Evolutionary conservation across 2,329 filamentous ascomycete species (phyloP), one percentile per base, ranked within the genome.

Genomic region (Penicillium sp.): DNA sequence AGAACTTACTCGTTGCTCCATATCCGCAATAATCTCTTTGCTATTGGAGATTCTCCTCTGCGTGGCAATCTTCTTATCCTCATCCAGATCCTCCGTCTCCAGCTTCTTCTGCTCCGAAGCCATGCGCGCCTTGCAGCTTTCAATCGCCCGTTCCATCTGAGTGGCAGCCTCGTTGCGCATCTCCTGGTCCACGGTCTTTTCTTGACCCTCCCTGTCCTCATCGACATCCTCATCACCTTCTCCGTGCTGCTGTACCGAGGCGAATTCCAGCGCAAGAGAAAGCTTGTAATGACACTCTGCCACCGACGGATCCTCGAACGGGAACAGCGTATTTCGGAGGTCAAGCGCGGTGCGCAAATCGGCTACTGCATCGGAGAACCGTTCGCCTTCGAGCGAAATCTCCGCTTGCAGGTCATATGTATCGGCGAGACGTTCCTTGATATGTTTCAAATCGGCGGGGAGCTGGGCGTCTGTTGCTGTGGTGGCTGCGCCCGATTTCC

Each of bases 221-320:
- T 32, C 29, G 18, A 18, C 55, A 55, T 77, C 48, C 60, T 72
- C 29, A 53, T 74, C 40, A 27, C 63, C 62, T 53, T 74, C 41
- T 28, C 63, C 62, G 12, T 62, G 60, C 50, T 67, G 67, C 28
- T 84, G 87, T 39, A 93, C 82, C 0, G 89, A 93, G 4, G 88
- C 88, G 59, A 97, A 97, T 65, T 98, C 93, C 27, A 98, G 79
- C 0, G 93, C 93, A 12, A 98, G 80, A 0, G 91, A 95, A 26
- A 98, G 83, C 72, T 96, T 97, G 76, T 87, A 98, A 73, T 98
- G 90, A 12, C 88, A 91, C 73, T 98, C 93, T 37, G 93, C 91
- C 48, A 97, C 80, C 44, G 94, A 79, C 59, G 90, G 86, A 11
- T 88, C 89, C 53, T 94, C 88, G 43, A 85, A 78, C 0, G 88